These are phyloP conservation scores for Kalmanozyma brasiliensis DNA, from an alignment of 1,284 basidiomycete species.

Conservation along the genomic window DNA sequence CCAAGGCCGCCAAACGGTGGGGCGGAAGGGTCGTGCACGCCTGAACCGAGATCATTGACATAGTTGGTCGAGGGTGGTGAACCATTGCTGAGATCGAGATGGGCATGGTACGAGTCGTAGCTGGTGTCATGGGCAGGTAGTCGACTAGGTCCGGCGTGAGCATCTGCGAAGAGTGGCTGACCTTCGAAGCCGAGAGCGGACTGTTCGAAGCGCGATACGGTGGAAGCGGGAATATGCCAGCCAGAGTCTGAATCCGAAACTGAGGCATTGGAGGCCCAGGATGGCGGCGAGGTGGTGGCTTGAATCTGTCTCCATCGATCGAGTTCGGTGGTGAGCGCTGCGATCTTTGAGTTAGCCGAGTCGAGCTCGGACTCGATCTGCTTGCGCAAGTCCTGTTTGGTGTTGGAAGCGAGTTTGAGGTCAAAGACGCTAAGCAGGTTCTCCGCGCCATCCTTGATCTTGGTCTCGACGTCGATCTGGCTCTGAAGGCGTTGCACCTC, in stretches of 20 bases:
- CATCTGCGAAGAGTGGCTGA: constrained; percentile 24
- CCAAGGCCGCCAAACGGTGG: constrained; percentile 41
- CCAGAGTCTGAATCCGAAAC: constrained; percentile 16
- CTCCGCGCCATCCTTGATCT: constrained; percentile 86
- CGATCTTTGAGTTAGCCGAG: constrained; percentile 78
- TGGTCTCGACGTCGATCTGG: constrained; percentile 77
- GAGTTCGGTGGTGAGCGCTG: constrained; percentile 75
- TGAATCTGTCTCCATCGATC: constrained; percentile 69
- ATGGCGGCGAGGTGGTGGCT: constrained; percentile 19
- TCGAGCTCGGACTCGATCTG: constrained; percentile 82
- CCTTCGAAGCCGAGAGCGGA: constrained; percentile 45
- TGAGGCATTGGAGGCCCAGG: constrained; percentile 9
- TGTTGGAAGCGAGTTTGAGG: constrained; percentile 29
- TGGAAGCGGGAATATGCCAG: constrained; percentile 21
- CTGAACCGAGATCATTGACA: constrained; percentile 31
- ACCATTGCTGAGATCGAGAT: constrained; percentile 29
- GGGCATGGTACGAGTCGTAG: constrained; percentile 21
- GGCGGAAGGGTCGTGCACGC: constrained; percentile 5
- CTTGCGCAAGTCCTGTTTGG: constrained; percentile 75
- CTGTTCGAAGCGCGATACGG: constrained; percentile 40
- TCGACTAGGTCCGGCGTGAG: constrained; percentile 13
- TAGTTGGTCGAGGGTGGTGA: constrained; percentile 50
- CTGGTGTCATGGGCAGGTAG: constrained; percentile 4
- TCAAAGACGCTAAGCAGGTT: constrained; percentile 77
- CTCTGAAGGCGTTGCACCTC: constrained; percentile 77